phyloP scores from a whole-genome alignment of 2,329 filamentous ascomycete species.

The Diplocarpon rosae region DNA sequence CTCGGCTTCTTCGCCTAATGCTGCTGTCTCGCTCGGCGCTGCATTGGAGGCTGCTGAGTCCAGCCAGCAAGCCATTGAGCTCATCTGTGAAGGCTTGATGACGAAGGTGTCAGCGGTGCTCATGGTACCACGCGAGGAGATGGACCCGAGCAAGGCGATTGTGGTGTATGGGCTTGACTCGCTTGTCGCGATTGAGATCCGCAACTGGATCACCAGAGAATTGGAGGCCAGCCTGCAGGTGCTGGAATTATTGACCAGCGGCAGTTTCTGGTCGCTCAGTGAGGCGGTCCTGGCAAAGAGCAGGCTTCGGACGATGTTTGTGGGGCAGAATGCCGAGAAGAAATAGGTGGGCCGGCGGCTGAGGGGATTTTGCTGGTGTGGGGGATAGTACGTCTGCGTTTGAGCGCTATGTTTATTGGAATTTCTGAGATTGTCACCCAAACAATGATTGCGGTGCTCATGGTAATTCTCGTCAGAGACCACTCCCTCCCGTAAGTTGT shows the following conservation, averaged over 20 bases:
- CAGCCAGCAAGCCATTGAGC: slow-evolving; percentile 13
- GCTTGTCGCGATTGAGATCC: slow-evolving; percentile 20
- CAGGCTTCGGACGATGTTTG: slow-evolving; percentile 10
- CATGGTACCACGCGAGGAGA: slow-evolving; percentile 36
- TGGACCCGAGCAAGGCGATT: slow-evolving; percentile 31
- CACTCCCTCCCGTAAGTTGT: too few species aligned
- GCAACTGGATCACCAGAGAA: slow-evolving; percentile 31
- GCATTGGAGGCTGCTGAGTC: slow-evolving; percentile 8
- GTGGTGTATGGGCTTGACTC: slow-evolving; percentile 25
- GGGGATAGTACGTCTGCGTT: too few species aligned
- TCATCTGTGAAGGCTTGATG: slow-evolving; percentile 31
- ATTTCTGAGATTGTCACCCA: too few species aligned
- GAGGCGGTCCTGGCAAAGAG: slow-evolving; percentile 21
- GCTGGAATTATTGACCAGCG: slow-evolving; percentile 15
- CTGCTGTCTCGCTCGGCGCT: slow-evolving; percentile 7
- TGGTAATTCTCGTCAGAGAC: too few species aligned
- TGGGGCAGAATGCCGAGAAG: slow-evolving; percentile 1
- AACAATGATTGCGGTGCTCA: too few species aligned
- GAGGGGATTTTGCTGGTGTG: too few species aligned
- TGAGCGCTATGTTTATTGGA: too few species aligned
- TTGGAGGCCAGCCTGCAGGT: slow-evolving; percentile 21
- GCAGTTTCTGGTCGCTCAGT: slow-evolving; percentile 21
- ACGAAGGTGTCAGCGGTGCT: slow-evolving; percentile 37
- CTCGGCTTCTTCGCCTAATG: background rate
- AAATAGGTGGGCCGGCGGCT: background rate